These are phyloP conservation scores for Podaxis sp. DNA, from an alignment of 768 basidiomycete species.

Conservation along the genomic window DNA sequence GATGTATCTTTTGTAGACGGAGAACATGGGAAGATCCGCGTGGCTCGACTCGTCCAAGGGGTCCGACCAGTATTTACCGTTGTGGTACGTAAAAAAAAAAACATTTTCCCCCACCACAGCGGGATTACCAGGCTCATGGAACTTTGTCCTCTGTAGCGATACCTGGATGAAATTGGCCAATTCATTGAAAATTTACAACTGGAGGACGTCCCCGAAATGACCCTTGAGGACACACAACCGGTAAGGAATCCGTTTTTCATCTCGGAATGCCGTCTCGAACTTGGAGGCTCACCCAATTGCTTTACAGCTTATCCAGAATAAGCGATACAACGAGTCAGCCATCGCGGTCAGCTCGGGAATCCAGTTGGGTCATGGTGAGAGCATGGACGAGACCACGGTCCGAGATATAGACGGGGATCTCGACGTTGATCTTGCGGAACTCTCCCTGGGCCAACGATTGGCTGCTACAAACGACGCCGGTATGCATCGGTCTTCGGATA, in stretches of 20 bases:
- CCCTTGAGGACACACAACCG: slow-evolving; percentile 13
- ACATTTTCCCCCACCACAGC: neutral
- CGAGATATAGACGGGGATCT: slow-evolving; percentile 63
- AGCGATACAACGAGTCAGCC: slow-evolving; percentile 65
- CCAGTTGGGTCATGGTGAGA: slow-evolving; percentile 57
- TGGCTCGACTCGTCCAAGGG: slow-evolving; percentile 53
- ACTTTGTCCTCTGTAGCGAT: slow-evolving; percentile 33
- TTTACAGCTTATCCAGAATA: slow-evolving; percentile 43
- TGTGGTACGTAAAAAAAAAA: slow-evolving; percentile 35
- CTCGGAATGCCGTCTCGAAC: neutral
- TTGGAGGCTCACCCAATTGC: neutral
- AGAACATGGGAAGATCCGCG: slow-evolving; percentile 38
- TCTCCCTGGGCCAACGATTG: slow-evolving; percentile 87
- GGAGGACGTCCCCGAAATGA: slow-evolving; percentile 27
- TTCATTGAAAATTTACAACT: slow-evolving; percentile 49
- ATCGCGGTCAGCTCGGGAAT: slow-evolving; percentile 65
- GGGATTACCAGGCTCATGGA: slow-evolving; percentile 8
- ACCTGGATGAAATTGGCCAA: slow-evolving; percentile 47
- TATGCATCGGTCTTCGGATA: slow-evolving; percentile 40
- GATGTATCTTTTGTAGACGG: slow-evolving; percentile 41
- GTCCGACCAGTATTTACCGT: slow-evolving; percentile 55
- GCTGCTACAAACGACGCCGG: slow-evolving; percentile 62
- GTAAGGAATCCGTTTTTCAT: slow-evolving; percentile 5
- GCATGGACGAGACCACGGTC: slow-evolving; percentile 42
- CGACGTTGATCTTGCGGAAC: slow-evolving; percentile 83